phyloP scores from a whole-genome alignment of 1,139 yeast species.

The Pichia sp. region DNA sequence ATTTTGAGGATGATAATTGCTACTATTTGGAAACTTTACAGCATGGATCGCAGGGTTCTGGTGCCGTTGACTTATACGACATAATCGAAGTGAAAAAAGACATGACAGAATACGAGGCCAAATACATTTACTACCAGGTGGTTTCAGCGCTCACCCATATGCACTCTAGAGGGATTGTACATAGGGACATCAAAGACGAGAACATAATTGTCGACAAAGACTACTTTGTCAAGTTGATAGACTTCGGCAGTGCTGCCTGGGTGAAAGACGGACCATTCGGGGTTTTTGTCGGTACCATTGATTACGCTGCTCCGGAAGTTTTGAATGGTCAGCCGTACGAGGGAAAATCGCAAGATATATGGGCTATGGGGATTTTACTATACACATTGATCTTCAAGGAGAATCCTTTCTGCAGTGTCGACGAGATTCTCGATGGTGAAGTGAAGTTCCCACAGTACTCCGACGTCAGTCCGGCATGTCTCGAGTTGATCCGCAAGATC shows the following conservation, averaged over 20 bases:
- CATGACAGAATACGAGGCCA: conserved; percentile 74
- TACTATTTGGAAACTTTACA: conserved; percentile 89
- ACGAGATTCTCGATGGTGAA: conserved; percentile 90
- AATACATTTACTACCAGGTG: conserved; percentile 72
- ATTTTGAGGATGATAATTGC: conserved; percentile 84
- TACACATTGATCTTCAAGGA: conserved; percentile 91
- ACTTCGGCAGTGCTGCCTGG: conserved; percentile 94
- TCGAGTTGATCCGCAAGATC: conserved; percentile 57
- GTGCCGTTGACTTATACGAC: conserved; percentile 90
- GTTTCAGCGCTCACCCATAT: conserved; percentile 74
- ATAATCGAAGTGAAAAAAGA: conserved; percentile 77
- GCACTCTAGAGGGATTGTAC: conserved; percentile 84
- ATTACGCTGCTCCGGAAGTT: conserved; percentile 96
- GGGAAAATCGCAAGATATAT: conserved; percentile 91
- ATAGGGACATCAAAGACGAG: conserved; percentile 93
- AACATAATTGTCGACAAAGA: conserved; percentile 81
- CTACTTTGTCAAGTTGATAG: conserved; percentile 78
- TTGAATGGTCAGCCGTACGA: conserved; percentile 81
- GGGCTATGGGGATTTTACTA: conserved; percentile 90
- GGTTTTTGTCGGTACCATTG: conserved; percentile 94
- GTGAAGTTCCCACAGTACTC: conserved; percentile 64
- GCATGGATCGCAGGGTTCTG: conserved; percentile 63
- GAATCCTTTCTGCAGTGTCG: conserved; percentile 91
- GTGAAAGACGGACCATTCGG: conserved; percentile 90
- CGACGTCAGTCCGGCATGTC: conserved; percentile 54